Base-by-base conservation (phyloP, 768 basidiomycete genomes). In the Hebeloma cylindrosporum region DNA sequence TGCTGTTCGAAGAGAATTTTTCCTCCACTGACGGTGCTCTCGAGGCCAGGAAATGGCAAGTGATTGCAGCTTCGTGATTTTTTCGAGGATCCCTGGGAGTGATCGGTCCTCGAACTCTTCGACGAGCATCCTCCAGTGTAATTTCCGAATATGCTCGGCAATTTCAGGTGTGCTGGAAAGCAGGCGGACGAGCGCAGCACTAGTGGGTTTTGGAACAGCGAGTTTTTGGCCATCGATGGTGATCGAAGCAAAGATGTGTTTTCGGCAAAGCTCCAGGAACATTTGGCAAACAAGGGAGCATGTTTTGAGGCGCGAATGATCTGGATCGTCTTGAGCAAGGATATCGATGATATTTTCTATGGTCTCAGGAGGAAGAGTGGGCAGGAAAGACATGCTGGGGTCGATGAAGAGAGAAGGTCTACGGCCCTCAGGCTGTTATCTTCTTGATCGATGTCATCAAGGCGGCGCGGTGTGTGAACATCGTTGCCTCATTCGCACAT, bases 211-310 rank as follows among this genome's bases (percentile, higher is more conserved):
- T 1, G 21, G 7, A n/a, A 9, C 10, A 6, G 8, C 7, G 3
- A 3, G n/a, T n/a, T n/a, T n/a, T n/a, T n/a, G n/a, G n/a, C n/a
- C 7, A 11, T 44, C 20, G 23, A 44, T 20, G 14, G 4, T 4
- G 16, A 46, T 23, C 13, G 35, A 38, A n/a, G 45, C 10, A n/a
- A 46, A 46, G 21, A 46, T 32, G 11, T 46, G 45, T 13, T 46
- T 46, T 25, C 37, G 26, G 16, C 18, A 22, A 8, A 39, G 11
- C 22, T 16, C 34, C 28, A 46, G 17, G 6, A 39, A 35, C 1
- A 26, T 29, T 21, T 32, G 13, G 28, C 36, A 46, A 1, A 26
- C 36, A 1, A 39, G 11, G 9, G 45, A 29, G 20, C 45, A 46
- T 10, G 45, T 22, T 33, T 46, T 46, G 18, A 46, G 18, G 4